These are phyloP conservation scores for Leucocoprinus leucothites DNA, from an alignment of 768 basidiomycete genomes.

Conservation along the genomic window DNA sequence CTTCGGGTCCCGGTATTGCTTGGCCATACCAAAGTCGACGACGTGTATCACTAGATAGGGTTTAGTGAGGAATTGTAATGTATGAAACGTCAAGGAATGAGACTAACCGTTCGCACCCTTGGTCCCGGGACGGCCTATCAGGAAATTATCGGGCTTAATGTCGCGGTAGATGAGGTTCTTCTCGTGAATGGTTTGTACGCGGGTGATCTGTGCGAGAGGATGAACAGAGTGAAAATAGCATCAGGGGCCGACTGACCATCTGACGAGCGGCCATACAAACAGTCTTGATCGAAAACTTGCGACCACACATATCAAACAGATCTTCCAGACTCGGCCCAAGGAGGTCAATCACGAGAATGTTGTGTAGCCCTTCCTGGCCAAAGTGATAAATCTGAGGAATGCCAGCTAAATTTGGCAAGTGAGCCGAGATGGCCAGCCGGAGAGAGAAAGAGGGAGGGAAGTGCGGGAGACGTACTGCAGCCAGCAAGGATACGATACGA, in stretches of 20 bases:
- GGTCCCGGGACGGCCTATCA: conserved; percentile 91
- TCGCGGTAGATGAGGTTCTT: conserved; percentile 99
- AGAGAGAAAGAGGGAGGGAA: conserved; percentile 14
- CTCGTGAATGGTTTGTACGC: conserved; percentile 98
- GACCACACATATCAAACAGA: conserved; percentile 97
- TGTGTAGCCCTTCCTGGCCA: conserved; percentile 97
- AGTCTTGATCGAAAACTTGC: conserved; percentile 97
- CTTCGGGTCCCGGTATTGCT: conserved; percentile 98
- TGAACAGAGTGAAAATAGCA: conserved; percentile 7
- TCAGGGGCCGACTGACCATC: conserved; percentile 56
- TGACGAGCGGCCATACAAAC: conserved; percentile 99
- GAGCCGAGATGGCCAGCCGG: conserved; percentile 1
- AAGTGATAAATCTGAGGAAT: conserved; percentile 99
- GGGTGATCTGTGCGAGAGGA: conserved; percentile 60
- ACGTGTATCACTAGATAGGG: conserved; percentile 73
- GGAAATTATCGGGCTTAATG: conserved; percentile 99
- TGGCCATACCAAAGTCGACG: conserved; percentile 99
- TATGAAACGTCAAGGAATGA: background rate
- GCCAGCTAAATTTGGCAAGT: conserved; percentile 54
- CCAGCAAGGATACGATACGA: conserved; percentile 90
- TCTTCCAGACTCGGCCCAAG: conserved; percentile 97
- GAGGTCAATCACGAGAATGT: conserved; percentile 97
- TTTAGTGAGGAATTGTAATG: conserved; percentile 7
- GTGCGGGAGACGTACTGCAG: conserved; percentile 63
- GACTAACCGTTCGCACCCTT: conserved; percentile 79